Percentiles rank a stretch among this genome's conserved stretches.
phyloP scores from a whole-genome alignment of 345 rosid species.

The Acer negundo region DNA sequence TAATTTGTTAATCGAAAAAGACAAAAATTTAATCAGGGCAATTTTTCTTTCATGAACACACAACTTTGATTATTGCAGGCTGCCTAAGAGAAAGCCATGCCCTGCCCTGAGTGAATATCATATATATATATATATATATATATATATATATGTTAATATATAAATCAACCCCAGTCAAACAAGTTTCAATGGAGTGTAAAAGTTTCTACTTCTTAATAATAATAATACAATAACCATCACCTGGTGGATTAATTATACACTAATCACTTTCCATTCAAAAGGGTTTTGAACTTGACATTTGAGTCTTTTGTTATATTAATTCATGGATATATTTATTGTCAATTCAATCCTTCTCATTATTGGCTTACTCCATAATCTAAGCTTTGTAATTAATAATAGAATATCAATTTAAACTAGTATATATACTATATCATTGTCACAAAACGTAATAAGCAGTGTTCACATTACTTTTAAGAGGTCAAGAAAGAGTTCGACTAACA shows the following conservation, averaged over 20 bases:
- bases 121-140: too few species aligned
- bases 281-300: neutral
- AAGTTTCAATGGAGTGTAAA: neutral
- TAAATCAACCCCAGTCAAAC: neutral
- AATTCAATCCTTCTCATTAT: slow-evolving; percentile 27
- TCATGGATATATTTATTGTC: slow-evolving; percentile 23
- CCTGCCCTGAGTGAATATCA: neutral
- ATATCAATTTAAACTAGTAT: neutral
- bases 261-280: slow-evolving; percentile 18
- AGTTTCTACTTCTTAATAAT: neutral
- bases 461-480: neutral
- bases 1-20: too few species aligned
- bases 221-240: slow-evolving; percentile 5
- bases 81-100: neutral
- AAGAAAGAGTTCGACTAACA: neutral
- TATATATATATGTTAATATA: too few species aligned
- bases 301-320: slow-evolving; percentile 18
- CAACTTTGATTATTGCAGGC: neutral
- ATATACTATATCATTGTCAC: neutral
- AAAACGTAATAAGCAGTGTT: neutral
- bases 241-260: slow-evolving; percentile 2
- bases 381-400: neutral
- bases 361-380: neutral
- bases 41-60: too few species aligned
- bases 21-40: too few species aligned